Base-by-base conservation (phyloP, 163 green algal genomes). In the Trebouxiophyceae sp. region DNA sequence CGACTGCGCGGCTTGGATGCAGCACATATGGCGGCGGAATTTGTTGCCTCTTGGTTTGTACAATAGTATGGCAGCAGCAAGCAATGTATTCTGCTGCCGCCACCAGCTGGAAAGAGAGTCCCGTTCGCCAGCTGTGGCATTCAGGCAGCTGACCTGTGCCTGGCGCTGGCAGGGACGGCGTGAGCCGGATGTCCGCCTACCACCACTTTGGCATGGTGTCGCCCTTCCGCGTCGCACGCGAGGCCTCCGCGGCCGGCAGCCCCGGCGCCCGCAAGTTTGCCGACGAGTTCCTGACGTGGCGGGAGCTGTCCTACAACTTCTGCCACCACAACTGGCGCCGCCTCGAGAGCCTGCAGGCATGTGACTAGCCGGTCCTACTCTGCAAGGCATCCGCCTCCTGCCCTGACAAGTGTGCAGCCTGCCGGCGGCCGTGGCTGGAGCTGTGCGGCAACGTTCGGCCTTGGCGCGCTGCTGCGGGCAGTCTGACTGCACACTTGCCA, bases 271-370 rank as follows among this genome's bases (percentile, higher is more conserved):
- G 33, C 33, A 77, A 73, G 65, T 73, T 73, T 27, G 47, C 62
- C 26, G 65, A 77, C 34, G 71, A 77, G 65, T 77, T 71, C 61
- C 50, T 68, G 28, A 73, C 61, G 27, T 77, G 71, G 71, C 54
- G 71, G 2, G 65, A 77, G 65, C 30, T 77, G 2, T 44, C 57
- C 45, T 69, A 71, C 26, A 45, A 45, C 30, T 73, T 68, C 56
- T 73, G 65, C 65, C 50, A 65, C 23, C 32, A 57, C 22, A 60
- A 46, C 30, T 68, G 63, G 61, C 46, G 47, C 8, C 7, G 60
- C 4, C 45, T 71, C 2, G 63, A 70, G 33, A 70, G 1, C 45
- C 12, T 65, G 1, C n/a, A 68, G 60, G 60, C 46, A 24, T 24
- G 28, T 50, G n/a, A n/a, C n/a, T n/a, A n/a, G n/a, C n/a, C n/a